These are phyloP conservation scores for Suillus placidus DNA, from an alignment of 768 basidiomycete species.

Conservation along the genomic window DNA sequence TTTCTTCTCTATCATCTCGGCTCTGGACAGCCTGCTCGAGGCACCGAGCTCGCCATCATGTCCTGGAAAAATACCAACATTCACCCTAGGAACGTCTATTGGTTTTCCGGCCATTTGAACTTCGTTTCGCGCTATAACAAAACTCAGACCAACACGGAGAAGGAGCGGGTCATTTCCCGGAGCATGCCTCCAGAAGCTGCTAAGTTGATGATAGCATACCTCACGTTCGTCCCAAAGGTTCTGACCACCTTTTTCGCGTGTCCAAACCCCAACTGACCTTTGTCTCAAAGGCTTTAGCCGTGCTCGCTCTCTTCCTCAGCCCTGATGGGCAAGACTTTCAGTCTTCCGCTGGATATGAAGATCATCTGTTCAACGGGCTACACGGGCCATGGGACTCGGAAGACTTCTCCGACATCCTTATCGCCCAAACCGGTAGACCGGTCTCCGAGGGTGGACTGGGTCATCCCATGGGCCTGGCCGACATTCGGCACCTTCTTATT, in stretches of 20 bases:
- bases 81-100: neutral
- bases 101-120: neutral
- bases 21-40: neutral
- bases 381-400: neutral
- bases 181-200: conserved; percentile 3
- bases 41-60: neutral
- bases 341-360: neutral
- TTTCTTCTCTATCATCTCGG: neutral
- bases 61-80: neutral
- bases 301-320: neutral
- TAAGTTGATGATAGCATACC: neutral
- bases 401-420: neutral
- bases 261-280: neutral
- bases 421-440: neutral
- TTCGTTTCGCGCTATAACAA: neutral
- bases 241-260: neutral
- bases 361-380: neutral
- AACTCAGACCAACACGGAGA: neutral
- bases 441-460: neutral
- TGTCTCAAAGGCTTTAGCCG: neutral
- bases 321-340: neutral
- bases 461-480: neutral
- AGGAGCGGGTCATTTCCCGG: neutral
- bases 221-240: neutral
- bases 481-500: neutral